Evolutionary conservation across 139 green algal genomes (phyloP), one percentile per base, ranked within the genome.

Genomic region (Pleodorina starrii): DNA sequence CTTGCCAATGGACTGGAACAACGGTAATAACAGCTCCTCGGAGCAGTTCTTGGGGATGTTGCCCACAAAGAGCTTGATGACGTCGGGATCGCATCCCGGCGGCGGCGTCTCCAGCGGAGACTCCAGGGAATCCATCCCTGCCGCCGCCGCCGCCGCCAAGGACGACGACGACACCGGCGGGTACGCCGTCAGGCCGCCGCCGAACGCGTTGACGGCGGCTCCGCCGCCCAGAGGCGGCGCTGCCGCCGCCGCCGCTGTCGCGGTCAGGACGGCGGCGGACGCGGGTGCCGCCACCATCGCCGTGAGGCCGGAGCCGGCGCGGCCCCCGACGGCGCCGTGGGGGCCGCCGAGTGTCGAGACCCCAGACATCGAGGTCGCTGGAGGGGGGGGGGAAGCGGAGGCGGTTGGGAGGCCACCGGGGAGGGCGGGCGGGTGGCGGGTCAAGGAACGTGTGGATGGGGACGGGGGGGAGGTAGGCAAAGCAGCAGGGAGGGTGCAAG

Each of bases 1-100:
- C 50, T 87, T 91, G 42, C 94, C 94, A 32, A 95, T 85, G 0
- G 89, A 81, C 44, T 95, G 89, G 76, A 96, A 96, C 25, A 96
- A 81, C 40, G 93, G 93, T 72, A 90, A 78, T 78, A 95, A 91
- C 79, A 94, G 91, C 57, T 95, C 92, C 54, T 95, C 94, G 1
- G 91, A 94, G 73, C 90, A 96, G 9, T 29, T 73, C 90, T 94
- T 95, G 40, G 94, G 94, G 38, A 96, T 92, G 73, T 95, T 96
- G 46, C 94, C 94, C n/a, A 95, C 92, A 85, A 96, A 96, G 16
- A 96, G 91, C 83, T 91, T 93, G 66, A 93, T 92, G 5, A 90
- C 87, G 57, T 93, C 90, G 2, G 86, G 54, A 3, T 89, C 9
- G 86, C 90, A 93, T n/a, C 92, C 90, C 6, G 83, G 74, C 35